A percentile compares a stretch with the other conserved stretches of the same genome.
Conservation (phyloP, 2,329 filamentous ascomycete species). For the Leptographium lundbergii region DNA sequence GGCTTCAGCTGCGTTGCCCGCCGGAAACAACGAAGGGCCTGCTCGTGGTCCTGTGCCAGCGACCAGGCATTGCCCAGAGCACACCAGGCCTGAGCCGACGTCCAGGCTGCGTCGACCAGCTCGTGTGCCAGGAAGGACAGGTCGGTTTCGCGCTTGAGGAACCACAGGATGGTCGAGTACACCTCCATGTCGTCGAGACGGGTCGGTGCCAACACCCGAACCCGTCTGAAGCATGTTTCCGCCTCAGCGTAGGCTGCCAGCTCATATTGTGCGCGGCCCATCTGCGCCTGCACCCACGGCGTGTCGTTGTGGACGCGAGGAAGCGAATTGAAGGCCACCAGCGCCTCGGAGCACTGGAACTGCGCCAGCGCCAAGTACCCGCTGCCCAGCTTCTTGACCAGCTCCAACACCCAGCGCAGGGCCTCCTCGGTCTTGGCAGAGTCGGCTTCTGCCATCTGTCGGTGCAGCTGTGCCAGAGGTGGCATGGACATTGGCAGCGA, state of each 20-base stretch:
- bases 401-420: conserved; percentile 61
- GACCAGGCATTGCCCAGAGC: conserved; percentile 92
- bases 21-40: conserved; percentile 88
- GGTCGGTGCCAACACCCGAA: conserved; percentile 69
- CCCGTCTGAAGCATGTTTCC: conserved; percentile 70
- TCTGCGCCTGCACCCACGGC: conserved; percentile 82
- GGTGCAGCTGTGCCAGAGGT: conserved; percentile 17
- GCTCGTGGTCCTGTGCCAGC: conserved; percentile 81
- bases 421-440: conserved; percentile 59
- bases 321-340: conserved; percentile 60
- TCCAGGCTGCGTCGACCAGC: conserved; percentile 72
- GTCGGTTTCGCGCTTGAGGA: conserved; percentile 83
- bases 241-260: conserved; percentile 76
- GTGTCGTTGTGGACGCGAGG: conserved; percentile 71
- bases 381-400: conserved; percentile 68
- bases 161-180: conserved; percentile 98
- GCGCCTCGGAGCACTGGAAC: conserved; percentile 66
- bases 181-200: conserved; percentile 93
- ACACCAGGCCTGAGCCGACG: conserved; percentile 93
- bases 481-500: neutral
- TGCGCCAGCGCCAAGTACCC: conserved; percentile 69
- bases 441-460: conserved; percentile 34
- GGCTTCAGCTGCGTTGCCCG: conserved; percentile 83
- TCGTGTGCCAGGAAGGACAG: conserved; percentile 87
- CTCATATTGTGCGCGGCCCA: conserved; percentile 86